Conservation (phyloP, 805 yeast genomes). For the Yamadazyma paraphyllophila region DNA sequence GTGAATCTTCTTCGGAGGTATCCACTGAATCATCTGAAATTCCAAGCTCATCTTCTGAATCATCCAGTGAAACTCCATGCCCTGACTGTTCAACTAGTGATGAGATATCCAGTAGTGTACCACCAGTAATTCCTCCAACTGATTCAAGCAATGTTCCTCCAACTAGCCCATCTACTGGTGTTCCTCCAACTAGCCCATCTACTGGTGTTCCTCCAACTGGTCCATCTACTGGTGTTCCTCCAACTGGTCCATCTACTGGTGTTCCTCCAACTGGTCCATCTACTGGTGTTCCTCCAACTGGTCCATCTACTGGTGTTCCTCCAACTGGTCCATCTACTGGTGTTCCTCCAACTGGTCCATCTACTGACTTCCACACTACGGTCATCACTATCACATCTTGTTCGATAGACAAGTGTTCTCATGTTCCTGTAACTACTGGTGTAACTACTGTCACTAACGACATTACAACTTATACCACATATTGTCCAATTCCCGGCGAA, state of each 20-base stretch:
- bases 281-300: not conserved
- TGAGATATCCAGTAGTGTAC: not conserved
- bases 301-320: not conserved
- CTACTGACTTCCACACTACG: conserved; percentile 20
- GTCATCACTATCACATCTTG: conserved; percentile 39
- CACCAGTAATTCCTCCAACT: not conserved
- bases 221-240: not conserved
- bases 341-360: not conserved
- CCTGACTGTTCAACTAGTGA: not conserved
- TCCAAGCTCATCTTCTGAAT: not conserved
- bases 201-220: not conserved
- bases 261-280: conserved; percentile 3
- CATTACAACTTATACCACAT: conserved; percentile 12
- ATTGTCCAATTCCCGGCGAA: conserved; percentile 18
- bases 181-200: not conserved
- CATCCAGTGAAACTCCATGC: not conserved
- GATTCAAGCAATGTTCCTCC: conserved; percentile 1
- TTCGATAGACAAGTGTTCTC: conserved; percentile 27
- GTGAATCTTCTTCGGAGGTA: not conserved
- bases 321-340: not conserved
- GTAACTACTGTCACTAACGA: conserved; percentile 31
- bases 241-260: conserved; percentile 3
- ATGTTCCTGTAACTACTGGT: conserved; percentile 33
- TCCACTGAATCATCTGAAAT: not conserved
- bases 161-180: conserved; percentile 1